These are phyloP conservation scores for Scutellaria galericulata DNA, from an alignment of 257 asterid species.

Conservation along the genomic window DNA sequence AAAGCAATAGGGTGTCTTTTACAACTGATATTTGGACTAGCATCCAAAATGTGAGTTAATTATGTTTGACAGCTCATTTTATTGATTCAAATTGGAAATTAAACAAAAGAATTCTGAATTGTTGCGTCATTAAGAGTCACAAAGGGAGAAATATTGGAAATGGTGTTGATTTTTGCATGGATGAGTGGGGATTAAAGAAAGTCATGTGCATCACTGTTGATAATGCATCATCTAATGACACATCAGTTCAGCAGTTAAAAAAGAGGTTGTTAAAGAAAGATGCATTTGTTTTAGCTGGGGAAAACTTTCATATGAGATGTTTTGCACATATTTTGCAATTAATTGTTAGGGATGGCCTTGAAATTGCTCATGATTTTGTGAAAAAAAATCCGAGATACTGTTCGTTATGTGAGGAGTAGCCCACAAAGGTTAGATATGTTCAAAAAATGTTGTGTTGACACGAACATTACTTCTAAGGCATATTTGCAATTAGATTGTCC, in stretches of 20 bases:
- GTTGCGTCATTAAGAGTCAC: too few relatives aligned
- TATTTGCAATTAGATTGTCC: not conserved
- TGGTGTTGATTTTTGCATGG: too few relatives aligned
- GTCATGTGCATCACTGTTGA: not conserved
- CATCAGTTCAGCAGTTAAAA: not conserved
- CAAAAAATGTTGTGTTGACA: not conserved
- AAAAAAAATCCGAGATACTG: too few relatives aligned
- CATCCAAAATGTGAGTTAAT: too few relatives aligned
- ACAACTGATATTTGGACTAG: too few relatives aligned
- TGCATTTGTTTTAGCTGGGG: not conserved
- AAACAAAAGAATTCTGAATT: too few relatives aligned
- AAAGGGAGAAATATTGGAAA: too few relatives aligned
- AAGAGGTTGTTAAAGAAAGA: not conserved
- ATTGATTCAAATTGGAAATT: too few relatives aligned
- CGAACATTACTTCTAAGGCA: not conserved
- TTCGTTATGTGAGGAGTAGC: too few relatives aligned
- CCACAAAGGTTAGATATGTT: not conserved
- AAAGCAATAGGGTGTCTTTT: too few relatives aligned
- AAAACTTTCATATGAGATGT: not conserved
- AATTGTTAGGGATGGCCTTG: not conserved
- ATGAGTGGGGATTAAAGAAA: not conserved
- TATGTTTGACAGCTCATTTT: too few relatives aligned
- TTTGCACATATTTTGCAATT: not conserved
- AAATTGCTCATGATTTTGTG: too few relatives aligned
- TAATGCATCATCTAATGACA: not conserved